A percentile compares a stretch with the other conserved stretches of the same genome.
phyloP scores from a whole-genome alignment of 768 basidiomycete genomes.

The Sporobolomyces pararoseus region DNA sequence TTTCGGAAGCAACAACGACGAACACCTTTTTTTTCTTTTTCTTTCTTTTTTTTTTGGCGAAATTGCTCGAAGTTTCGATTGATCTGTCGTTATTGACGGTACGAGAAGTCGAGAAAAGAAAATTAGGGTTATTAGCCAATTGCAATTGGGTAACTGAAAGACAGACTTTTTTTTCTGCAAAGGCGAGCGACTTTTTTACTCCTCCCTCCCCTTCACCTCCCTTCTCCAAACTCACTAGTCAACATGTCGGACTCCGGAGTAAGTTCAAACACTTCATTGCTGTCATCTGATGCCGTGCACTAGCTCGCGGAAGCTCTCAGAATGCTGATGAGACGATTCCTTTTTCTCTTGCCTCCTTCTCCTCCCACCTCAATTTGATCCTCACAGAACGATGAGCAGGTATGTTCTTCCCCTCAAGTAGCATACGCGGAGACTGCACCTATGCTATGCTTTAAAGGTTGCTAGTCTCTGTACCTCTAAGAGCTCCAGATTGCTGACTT shows the following conservation, averaged over 20 bases:
- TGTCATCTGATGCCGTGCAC: too few species aligned
- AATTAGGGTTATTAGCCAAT: background rate
- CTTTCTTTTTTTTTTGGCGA: too few species aligned
- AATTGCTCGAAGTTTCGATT: too few species aligned
- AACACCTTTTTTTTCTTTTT: too few species aligned
- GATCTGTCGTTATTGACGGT: too few species aligned
- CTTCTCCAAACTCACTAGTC: background rate
- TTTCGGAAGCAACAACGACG: too few species aligned
- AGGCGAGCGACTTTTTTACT: too few species aligned
- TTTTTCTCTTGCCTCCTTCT: background rate
- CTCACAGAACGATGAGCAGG: conserved; percentile 23
- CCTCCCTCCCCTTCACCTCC: conserved; percentile 1
- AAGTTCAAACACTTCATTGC: background rate
- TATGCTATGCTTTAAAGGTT: background rate
- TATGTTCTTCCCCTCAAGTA: background rate
- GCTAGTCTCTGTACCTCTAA: background rate
- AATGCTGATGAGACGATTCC: conserved; percentile 3
- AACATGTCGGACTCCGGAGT: conserved; percentile 23
- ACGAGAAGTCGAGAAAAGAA: too few species aligned
- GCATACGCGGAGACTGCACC: background rate
- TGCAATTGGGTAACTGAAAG: too few species aligned
- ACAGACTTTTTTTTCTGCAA: too few species aligned
- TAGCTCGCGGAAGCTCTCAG: background rate
- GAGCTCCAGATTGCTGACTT: conserved; percentile 11
- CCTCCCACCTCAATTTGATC: background rate